Evolutionary conservation across 73 alveolate species (phyloP).

Genomic region (Loxodes magnus): DNA sequence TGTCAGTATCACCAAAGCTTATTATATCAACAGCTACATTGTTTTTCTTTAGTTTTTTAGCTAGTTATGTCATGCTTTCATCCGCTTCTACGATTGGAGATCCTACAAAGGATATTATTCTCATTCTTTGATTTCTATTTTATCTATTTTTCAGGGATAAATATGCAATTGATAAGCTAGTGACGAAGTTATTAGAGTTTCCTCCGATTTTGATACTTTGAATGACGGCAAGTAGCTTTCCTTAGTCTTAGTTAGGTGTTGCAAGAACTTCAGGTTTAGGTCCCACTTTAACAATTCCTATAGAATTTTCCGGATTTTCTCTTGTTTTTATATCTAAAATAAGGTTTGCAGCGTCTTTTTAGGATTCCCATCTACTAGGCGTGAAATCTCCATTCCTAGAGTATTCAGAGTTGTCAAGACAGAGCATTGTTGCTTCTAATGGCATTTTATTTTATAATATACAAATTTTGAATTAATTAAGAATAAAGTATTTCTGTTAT

Average conservation of each 20-base stretch:
- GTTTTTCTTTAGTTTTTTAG: conserved; percentile 69
- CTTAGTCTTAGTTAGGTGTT: conserved; percentile 78
- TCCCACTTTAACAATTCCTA: conserved; percentile 91
- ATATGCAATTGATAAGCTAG: conserved; percentile 65
- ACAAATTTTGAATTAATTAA: no score
- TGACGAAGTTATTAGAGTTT: conserved; percentile 52
- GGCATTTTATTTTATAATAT: no score
- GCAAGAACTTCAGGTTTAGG: conserved; percentile 64
- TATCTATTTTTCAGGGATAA: conserved; percentile 86
- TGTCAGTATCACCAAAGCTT: conserved; percentile 79
- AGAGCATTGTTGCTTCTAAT: conserved; percentile 45
- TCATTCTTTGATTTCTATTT: conserved; percentile 60
- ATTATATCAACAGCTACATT: conserved; percentile 85
- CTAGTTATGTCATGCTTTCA: conserved; percentile 50
- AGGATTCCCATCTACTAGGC: conserved; percentile 83
- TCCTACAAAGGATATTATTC: conserved; percentile 83
- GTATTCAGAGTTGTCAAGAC: conserved; percentile 89
- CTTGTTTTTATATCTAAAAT: conserved; percentile 65
- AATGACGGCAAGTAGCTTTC: conserved; percentile 45
- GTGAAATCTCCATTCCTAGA: conserved; percentile 85
- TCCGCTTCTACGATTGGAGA: conserved; percentile 61
- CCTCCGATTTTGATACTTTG: conserved; percentile 40
- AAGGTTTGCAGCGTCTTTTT: conserved; percentile 71
- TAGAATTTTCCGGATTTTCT: conserved; percentile 80
- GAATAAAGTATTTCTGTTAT: no score